Percentiles rank a stretch among this genome's conserved stretches.
Conservation (phyloP, 495 filamentous ascomycete species). For the Trichocladium antarcticum region DNA sequence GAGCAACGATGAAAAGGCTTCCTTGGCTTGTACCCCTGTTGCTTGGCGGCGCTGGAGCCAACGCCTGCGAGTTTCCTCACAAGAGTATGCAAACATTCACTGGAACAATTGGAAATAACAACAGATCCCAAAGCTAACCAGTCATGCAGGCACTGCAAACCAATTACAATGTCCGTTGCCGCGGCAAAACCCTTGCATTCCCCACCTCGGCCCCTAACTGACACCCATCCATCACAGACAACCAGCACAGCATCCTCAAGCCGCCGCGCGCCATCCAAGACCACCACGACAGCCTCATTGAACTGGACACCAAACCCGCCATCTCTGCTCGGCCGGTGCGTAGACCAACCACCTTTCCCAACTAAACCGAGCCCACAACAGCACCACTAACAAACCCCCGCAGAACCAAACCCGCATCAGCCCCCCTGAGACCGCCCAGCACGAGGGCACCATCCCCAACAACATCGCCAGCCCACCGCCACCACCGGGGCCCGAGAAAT, state of each 20-base stretch:
- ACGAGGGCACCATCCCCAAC: too few species aligned
- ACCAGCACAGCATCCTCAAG: not conserved
- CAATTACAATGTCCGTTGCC: slow-evolving; percentile 3
- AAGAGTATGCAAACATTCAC: slow-evolving; percentile 48
- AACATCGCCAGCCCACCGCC: too few species aligned
- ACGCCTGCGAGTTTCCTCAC: slow-evolving; percentile 66
- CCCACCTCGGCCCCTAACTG: not conserved
- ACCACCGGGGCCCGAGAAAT: too few species aligned
- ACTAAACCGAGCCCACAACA: not conserved
- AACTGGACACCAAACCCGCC: not conserved
- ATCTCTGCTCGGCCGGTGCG: not conserved
- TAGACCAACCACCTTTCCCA: not conserved
- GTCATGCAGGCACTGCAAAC: slow-evolving; percentile 14
- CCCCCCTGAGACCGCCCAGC: too few species aligned
- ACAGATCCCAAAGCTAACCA: not conserved
- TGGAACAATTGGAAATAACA: not conserved
- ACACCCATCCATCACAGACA: not conserved
- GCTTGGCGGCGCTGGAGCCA: slow-evolving; percentile 21
- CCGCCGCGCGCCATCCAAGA: not conserved
- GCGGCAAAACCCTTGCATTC: not conserved
- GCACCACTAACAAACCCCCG: not conserved
- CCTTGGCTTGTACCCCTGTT: slow-evolving; percentile 17
- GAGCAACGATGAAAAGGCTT: slow-evolving; percentile 12
- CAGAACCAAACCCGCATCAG: too few species aligned
- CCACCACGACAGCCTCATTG: not conserved